Evolutionary conservation across 768 basidiomycete genomes (phyloP), one percentile per base, ranked within the genome.

Genomic region (Pisolithus orientalis): DNA sequence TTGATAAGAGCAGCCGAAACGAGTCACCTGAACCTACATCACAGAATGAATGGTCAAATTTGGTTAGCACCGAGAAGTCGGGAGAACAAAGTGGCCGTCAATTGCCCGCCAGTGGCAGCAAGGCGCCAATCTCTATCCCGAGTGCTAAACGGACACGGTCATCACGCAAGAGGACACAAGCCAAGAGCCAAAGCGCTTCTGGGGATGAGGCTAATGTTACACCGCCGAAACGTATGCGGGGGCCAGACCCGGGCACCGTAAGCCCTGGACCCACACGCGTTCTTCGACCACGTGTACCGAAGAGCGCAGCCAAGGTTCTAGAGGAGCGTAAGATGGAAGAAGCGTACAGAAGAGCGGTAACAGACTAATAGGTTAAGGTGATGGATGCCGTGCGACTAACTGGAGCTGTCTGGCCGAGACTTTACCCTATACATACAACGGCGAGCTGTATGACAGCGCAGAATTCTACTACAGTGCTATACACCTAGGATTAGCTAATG

Each of bases 241-340:
- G 62, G 55, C 49, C 55, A 28, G 46, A 45, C 50, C 52, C 44
- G 28, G 54, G 50, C 27, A 44, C 38, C 40, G 29, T 59, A 45
- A 50, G 45, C 31, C 55, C 69, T 55, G 62, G 66, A 34, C 53
- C 73, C 38, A 73, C 73, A 43, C 75, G 85, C 43, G 79, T 77
- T 25, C 72, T 88, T 56, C 77, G 87, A 27, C 77, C 84, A 44
- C 78, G 87, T 32, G 62, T 62, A 27, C 65, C 73, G 53, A 89
- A 85, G 70, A 78, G 72, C 47, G 66, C 72, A 46, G 73, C 74
- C 43, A 70, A 77, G 59, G 51, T 76, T 34, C 66, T 74, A 60
- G 73, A 75, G 62, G 82, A 82, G 60, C 65, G 62, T 56, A 74
- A 75, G 55, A 62, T 64, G 61, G 83, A 84, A 66, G 70, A 70